Evolutionary conservation across 768 basidiomycete species (phyloP), one percentile per base, ranked within the genome.

Genomic region (Tephrocybe sp.): DNA sequence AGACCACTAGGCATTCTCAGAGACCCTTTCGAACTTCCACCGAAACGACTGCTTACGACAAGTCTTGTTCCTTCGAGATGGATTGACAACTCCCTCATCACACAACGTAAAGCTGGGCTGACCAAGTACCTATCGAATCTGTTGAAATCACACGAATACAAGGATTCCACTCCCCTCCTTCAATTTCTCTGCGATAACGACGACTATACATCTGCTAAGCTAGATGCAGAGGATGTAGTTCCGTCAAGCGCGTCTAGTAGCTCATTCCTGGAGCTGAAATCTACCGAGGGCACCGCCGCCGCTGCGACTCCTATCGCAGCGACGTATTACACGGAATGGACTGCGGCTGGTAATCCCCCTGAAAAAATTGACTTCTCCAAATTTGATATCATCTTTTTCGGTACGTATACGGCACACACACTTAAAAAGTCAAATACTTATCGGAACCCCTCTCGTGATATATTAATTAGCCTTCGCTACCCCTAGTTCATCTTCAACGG

Each of bases 351-450:
- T 11, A 66, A 78, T 48, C 71, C 83, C 4, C 86, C 86, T 5
- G 80, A 83, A 65, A 62, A 61, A 3, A 65, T 89, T 39, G 78
- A 88, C 62, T 89, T 74, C 62, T 75, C 73, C 52, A 76, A 81
- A 61, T 85, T 85, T 58, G 83, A 88, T 63, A 75, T 85, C 48
- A 67, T 87, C 39, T 81, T 83, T 63, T 87, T 83, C 53, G 80
- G 83, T 84, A 40, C 19, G 64, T 33, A n/a, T n/a, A 19, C 30
- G 12, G 13, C 38, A 31, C 16, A 10, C 13, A 40, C 38, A 30
- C 17, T 12, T 38, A 10, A 19, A 33, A 40, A 46, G 8, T 22
- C 20, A 23, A 32, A 17, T 13, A n/a, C n/a, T n/a, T n/a, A n/a
- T 30, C n/a, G 26, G 23, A 13, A n/a, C n/a, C n/a, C 5, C 4